These are phyloP conservation scores for Colletotrichum sansevieriae DNA, from an alignment of 2,329 filamentous ascomycete genomes.

Conservation along the genomic window DNA sequence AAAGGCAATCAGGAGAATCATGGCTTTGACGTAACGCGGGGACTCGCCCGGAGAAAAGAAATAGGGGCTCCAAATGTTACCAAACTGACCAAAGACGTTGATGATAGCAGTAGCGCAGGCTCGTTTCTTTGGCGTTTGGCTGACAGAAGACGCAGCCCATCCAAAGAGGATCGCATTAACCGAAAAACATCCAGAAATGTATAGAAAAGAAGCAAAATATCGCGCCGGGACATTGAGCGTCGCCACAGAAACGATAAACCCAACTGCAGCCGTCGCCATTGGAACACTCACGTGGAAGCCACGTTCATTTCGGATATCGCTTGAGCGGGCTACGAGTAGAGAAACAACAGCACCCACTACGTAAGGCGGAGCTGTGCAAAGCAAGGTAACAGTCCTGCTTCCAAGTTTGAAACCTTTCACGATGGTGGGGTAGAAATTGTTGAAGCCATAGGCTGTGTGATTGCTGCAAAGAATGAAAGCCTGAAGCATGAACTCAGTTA, in stretches of 20 bases:
- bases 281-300: conserved; percentile 42
- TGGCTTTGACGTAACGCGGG: conserved; percentile 48
- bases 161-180: conserved; percentile 51
- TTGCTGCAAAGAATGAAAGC: conserved; percentile 42
- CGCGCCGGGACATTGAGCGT: conserved; percentile 66
- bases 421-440: conserved; percentile 45
- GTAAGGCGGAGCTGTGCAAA: conserved; percentile 47
- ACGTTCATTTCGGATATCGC: conserved; percentile 40
- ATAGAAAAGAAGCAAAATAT: conserved; percentile 55
- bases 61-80: conserved; percentile 56
- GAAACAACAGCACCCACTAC: conserved; percentile 40
- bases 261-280: conserved; percentile 59
- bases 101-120: conserved; percentile 52
- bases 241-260: conserved; percentile 71
- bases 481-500: not conserved
- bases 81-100: conserved; percentile 53
- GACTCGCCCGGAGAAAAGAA: conserved; percentile 49
- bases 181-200: conserved; percentile 43
- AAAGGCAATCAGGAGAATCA: conserved; percentile 43
- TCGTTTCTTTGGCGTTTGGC: conserved; percentile 53
- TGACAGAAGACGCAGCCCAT: conserved; percentile 51
- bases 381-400: conserved; percentile 48
- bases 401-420: conserved; percentile 48
- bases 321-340: conserved; percentile 39
- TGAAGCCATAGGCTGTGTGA: conserved; percentile 44